Conservation (phyloP, 805 yeast genomes). For the Kazachstania psychrophila region DNA sequence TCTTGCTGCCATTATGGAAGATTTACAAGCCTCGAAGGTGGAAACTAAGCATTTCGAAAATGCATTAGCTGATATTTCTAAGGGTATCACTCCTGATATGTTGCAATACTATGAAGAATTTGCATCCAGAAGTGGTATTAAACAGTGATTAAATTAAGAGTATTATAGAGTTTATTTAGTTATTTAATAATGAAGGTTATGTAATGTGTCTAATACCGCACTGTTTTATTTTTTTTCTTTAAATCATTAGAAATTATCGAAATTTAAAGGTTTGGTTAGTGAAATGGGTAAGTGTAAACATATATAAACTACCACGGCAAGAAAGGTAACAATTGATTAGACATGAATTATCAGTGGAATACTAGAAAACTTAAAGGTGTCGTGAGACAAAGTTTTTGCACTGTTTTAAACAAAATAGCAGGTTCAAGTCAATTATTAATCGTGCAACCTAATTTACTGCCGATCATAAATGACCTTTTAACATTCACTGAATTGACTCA, state of each 20-base stretch:
- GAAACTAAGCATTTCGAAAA: slow-evolving; percentile 56
- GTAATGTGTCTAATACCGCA: too few relatives aligned
- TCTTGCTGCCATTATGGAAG: slow-evolving; percentile 81
- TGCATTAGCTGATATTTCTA: slow-evolving; percentile 60
- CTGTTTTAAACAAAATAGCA: slow-evolving; percentile 10
- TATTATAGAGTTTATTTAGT: too few relatives aligned
- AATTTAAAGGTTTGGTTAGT: too few relatives aligned
- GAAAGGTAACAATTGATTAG: neutral
- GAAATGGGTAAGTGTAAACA: too few relatives aligned
- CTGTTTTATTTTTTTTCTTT: too few relatives aligned
- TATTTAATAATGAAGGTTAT: too few relatives aligned
- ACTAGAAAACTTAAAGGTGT: slow-evolving; percentile 19
- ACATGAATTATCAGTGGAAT: slow-evolving; percentile 20
- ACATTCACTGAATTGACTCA: slow-evolving; percentile 23
- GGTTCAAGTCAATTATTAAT: slow-evolving; percentile 15
- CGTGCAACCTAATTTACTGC: slow-evolving; percentile 17
- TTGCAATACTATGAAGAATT: slow-evolving; percentile 55
- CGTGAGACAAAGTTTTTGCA: slow-evolving; percentile 11
- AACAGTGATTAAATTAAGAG: neutral
- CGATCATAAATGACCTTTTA: slow-evolving; percentile 16
- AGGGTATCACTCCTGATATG: slow-evolving; percentile 83
- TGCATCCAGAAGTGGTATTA: slow-evolving; percentile 34
- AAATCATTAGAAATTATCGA: too few relatives aligned
- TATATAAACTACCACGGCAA: too few relatives aligned
- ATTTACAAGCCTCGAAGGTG: slow-evolving; percentile 45